Evolutionary conservation across 345 rosid species (phyloP).

Genomic region (Carallia pectinifolia): DNA sequence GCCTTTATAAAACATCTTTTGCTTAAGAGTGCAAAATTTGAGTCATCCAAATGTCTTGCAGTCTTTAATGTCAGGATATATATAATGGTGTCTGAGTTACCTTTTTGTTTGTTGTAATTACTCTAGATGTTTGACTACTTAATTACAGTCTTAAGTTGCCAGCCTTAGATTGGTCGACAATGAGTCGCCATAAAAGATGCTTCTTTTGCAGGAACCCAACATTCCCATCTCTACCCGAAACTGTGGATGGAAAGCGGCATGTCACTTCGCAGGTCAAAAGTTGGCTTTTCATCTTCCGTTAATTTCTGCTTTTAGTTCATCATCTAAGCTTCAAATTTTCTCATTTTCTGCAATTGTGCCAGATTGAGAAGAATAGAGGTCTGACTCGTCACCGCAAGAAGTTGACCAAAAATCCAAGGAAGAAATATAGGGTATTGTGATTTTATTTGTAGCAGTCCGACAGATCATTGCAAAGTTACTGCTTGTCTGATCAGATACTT

Average conservation of each 20-base stretch:
- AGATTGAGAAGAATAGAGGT: conserved; percentile 73
- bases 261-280: conserved; percentile 50
- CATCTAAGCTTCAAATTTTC: neutral
- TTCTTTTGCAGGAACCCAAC: conserved; percentile 34
- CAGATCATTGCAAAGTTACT: neutral
- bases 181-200: neutral
- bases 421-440: conserved; percentile 66
- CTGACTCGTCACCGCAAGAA: conserved; percentile 65
- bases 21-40: neutral
- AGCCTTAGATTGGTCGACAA: neutral
- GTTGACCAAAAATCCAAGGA: conserved; percentile 70
- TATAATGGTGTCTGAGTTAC: neutral
- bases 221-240: conserved; percentile 50
- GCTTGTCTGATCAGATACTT: neutral
- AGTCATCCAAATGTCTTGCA: neutral
- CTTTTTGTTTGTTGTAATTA: neutral
- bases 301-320: neutral
- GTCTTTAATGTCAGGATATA: neutral
- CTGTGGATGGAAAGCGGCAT: conserved; percentile 60
- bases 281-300: conserved; percentile 3
- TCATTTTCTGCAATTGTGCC: conserved; percentile 8
- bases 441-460: neutral
- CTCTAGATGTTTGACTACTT: neutral
- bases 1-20: neutral
- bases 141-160: neutral